Base-by-base conservation (phyloP, 2,329 filamentous ascomycete species). In the Aureobasidium leucospermi region DNA sequence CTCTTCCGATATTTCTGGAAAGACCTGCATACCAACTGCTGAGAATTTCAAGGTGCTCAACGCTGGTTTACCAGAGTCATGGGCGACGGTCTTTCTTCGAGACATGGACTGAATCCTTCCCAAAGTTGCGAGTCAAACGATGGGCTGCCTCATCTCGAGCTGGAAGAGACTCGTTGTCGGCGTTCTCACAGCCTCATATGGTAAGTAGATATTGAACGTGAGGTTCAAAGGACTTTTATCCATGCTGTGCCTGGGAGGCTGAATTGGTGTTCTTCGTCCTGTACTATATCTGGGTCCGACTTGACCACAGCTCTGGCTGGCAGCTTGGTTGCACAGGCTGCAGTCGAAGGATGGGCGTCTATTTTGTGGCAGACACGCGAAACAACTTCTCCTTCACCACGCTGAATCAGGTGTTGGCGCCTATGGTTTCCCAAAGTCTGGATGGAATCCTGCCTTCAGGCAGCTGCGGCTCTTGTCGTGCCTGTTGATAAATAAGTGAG, bases 281-380 rank as follows among this genome's bases (percentile, higher is more conserved):
- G 10, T 15, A 13, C 34, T 51, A 51, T 51, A 39, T 51, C 13
- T 13, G 28, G 43, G 15, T 32, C 23, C 28, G 42, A 28, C 15
- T 19, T 23, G 23, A 19, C 31, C n/a, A 8, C 23, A 23, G 23
- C 23, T 15, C 31, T 19, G 31, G 29, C 46, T 48, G 46, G 11
- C 6, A 16, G 45, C 28, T 31, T 51, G 15, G 31, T 15, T 51
- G 47, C 28, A 13, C 34, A 51, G 47, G 47, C 47, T 51, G 47
- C 47, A 51, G 47, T 51, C 34, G 47, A 51, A 39, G 47, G 47
- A 39, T 39, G 47, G 47, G 34, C 34, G 34, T 36, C 47, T 41
- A 41, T 15, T n/a, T 13, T 6, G 38, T 41, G 38, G 38, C 6
- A n/a, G 47, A 19, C n/a, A 38, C 31, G 15, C 47, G 47, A 51